A percentile compares a stretch with the other conserved stretches of the same genome.
phyloP scores from a whole-genome alignment of 2,329 filamentous ascomycete species.

The Coleophoma cylindrospora region DNA sequence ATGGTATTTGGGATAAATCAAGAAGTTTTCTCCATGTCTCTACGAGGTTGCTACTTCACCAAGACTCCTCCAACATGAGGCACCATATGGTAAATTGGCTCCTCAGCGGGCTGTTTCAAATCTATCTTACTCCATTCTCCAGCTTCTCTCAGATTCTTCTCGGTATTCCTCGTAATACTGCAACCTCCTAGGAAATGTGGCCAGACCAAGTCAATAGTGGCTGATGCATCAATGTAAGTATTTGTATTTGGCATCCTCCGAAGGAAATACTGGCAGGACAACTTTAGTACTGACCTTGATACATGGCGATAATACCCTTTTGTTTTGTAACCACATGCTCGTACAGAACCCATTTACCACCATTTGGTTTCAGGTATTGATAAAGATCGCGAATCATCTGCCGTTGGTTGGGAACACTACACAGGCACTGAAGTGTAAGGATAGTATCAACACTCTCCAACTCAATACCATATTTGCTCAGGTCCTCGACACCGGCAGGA shows the following conservation, averaged over 20 bases:
- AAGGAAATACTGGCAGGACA: background rate
- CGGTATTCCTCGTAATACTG: conserved; percentile 21
- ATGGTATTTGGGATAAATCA: too few relatives aligned
- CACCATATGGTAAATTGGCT: conserved; percentile 17
- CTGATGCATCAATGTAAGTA: conserved; percentile 4
- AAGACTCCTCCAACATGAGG: conserved; percentile 21
- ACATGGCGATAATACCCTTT: conserved; percentile 12
- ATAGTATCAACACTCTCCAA: conserved; percentile 32
- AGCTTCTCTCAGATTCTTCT: conserved; percentile 14
- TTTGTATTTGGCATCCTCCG: background rate
- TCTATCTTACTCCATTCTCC: conserved; percentile 22
- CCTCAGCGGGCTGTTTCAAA: conserved; percentile 15
- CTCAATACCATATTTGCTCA: conserved; percentile 24
- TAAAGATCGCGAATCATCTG: conserved; percentile 20
- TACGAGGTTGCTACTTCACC: conserved; percentile 14
- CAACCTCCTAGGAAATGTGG: conserved; percentile 22
- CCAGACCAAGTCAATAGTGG: conserved; percentile 18
- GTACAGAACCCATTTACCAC: conserved; percentile 22
- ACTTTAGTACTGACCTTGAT: conserved; percentile 19
- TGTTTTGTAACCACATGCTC: conserved; percentile 21
- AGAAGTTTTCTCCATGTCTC: too few relatives aligned
- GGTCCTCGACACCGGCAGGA: conserved; percentile 56
- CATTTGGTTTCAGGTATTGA: conserved; percentile 16
- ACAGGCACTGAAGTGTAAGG: conserved; percentile 23
- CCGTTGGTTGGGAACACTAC: conserved; percentile 16